These are phyloP conservation scores for Laburnicola sp. DNA, from an alignment of 2,329 filamentous ascomycete genomes.

Conservation along the genomic window DNA sequence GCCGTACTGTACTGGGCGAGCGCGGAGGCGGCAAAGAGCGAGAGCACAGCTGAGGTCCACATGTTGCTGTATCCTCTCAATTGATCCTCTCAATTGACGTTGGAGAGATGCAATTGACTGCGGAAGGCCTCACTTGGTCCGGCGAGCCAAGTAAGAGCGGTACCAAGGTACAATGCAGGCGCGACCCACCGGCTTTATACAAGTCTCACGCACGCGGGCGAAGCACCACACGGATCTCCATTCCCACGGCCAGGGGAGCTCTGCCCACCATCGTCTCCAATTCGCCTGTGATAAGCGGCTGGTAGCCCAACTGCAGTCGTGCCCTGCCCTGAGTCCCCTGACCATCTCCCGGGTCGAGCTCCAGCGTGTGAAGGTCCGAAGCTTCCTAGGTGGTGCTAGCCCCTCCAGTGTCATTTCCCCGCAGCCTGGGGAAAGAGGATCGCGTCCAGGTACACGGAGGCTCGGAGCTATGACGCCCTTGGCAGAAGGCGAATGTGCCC, in stretches of 20 bases:
- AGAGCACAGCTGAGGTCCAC: constrained; percentile 28
- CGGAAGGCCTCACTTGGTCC: constrained; percentile 1
- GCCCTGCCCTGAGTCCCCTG: constrained; percentile 1
- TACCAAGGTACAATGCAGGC: neutral
- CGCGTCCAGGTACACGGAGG: constrained; percentile 5
- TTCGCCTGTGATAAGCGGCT: neutral
- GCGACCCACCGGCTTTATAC: constrained; percentile 3
- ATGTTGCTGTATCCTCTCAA: no score
- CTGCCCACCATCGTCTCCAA: neutral
- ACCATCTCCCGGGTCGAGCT: constrained; percentile 5
- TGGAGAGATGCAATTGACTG: neutral
- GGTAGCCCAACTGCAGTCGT: constrained; percentile 5
- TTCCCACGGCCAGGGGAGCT: constrained; percentile 5
- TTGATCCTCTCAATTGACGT: constrained; percentile 16
- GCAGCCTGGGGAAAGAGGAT: constrained; percentile 6
- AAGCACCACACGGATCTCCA: constrained; percentile 1
- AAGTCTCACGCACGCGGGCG: no score
- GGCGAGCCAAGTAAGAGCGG: constrained; percentile 1
- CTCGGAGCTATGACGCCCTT: neutral
- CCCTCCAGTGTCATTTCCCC: constrained; percentile 12
- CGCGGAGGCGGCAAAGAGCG: constrained; percentile 31
- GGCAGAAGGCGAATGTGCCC: neutral
- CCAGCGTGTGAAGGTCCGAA: neutral
- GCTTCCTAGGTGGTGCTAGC: constrained; percentile 1
- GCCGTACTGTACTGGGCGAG: constrained; percentile 31